These are phyloP conservation scores for Puccinia polysora DNA, from an alignment of 1,284 basidiomycete species.

Conservation along the genomic window DNA sequence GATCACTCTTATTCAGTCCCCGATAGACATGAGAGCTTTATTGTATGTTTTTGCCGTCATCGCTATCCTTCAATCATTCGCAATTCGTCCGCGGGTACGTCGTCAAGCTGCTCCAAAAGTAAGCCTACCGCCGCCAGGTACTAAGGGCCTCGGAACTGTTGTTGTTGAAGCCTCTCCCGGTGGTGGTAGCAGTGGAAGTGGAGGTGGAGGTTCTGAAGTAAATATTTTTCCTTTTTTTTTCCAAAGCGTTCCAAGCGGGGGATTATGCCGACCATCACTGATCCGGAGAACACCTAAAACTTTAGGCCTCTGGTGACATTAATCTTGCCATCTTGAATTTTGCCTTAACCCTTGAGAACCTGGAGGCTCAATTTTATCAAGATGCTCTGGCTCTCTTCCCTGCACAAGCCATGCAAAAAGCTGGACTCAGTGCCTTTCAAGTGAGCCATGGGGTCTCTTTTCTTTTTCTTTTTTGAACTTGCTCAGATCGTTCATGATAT, in stretches of 20 bases:
- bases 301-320: conserved; percentile 20
- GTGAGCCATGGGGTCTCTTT: too few relatives aligned
- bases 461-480: not conserved
- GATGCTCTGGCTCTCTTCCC: conserved; percentile 39
- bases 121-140: not conserved
- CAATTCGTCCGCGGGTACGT: not conserved
- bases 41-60: not conserved
- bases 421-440: conserved; percentile 36
- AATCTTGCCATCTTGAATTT: conserved; percentile 35
- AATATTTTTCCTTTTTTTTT: not conserved
- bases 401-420: conserved; percentile 22
- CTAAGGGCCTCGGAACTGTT: not conserved
- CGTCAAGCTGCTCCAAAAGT: not conserved
- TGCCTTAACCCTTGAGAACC: conserved; percentile 36
- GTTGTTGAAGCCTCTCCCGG: not conserved
- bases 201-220: not conserved
- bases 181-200: not conserved
- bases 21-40: not conserved
- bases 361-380: conserved; percentile 33
- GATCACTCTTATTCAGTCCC: not conserved
- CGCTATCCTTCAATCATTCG: not conserved
- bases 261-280: not conserved
- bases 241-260: not conserved
- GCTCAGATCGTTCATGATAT: not conserved
- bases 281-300: too few relatives aligned